Evolutionary conservation across 23 red algal genomes (phyloP).

Genomic region (Cyanidium caldarium): DNA sequence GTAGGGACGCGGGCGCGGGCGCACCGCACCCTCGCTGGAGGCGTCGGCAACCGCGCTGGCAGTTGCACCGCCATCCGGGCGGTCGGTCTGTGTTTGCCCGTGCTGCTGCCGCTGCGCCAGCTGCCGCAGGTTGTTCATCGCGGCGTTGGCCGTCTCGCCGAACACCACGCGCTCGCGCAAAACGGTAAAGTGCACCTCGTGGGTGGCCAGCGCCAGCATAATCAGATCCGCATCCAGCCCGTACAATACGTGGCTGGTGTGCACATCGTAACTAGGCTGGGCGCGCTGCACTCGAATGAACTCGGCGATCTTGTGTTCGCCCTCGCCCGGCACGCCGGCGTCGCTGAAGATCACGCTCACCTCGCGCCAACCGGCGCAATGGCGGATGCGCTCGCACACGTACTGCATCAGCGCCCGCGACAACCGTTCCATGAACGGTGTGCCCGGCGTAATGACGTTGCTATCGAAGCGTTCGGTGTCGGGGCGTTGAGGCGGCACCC

Average conservation of each 20-base stretch:
- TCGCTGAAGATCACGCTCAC: constrained; percentile 58
- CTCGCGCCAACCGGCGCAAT: constrained; percentile 18
- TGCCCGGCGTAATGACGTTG: constrained; percentile 95
- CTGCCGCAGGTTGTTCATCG: not conserved
- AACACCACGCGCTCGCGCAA: constrained; percentile 62
- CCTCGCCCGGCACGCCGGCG: constrained; percentile 82
- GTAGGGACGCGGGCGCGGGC: constrained; percentile 15
- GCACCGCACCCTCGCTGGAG: not conserved
- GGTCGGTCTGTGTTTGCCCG: not conserved
- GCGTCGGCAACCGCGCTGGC: not conserved
- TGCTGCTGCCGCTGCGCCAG: not conserved
- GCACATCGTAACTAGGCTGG: constrained; percentile 30
- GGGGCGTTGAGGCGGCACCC: constrained; percentile 2
- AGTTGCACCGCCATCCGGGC: not conserved
- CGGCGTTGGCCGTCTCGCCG: not conserved
- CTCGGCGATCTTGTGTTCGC: constrained; percentile 98
- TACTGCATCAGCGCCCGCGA: constrained; percentile 32
- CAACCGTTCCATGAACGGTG: constrained; percentile 81
- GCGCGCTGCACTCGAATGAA: constrained; percentile 68
- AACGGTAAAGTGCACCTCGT: constrained; percentile 82
- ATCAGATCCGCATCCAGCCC: constrained; percentile 99
- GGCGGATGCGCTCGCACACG: constrained; percentile 29
- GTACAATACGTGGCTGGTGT: constrained; percentile 75
- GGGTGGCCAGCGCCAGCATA: constrained; percentile 91
- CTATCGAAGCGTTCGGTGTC: constrained; percentile 44